These are phyloP conservation scores for Syzygium aqueum DNA, from an alignment of 345 rosid species.

Conservation along the genomic window DNA sequence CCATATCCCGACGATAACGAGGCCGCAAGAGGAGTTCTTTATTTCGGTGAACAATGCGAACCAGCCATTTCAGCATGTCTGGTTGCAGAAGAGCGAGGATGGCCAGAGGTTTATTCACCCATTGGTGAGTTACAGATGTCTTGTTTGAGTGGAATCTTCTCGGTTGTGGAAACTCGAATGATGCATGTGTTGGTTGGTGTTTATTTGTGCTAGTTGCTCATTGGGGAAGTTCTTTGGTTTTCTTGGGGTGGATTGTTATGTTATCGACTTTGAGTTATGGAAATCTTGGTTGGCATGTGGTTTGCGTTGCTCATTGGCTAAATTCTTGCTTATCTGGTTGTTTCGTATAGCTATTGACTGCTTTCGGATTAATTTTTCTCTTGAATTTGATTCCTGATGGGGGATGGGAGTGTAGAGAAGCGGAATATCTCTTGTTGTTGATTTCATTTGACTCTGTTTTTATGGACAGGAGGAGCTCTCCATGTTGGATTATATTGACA, in stretches of 20 bases:
- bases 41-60: constrained; percentile 61
- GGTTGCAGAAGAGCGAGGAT: constrained; percentile 73
- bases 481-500: constrained; percentile 67
- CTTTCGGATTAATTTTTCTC: neutral
- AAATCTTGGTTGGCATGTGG: neutral
- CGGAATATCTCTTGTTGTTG: neutral
- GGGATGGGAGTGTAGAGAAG: neutral
- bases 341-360: neutral
- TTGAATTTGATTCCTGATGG: neutral
- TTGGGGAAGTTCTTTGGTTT: neutral
- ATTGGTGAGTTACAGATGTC: neutral
- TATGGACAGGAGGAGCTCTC: constrained; percentile 54
- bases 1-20: constrained; percentile 57
- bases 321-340: neutral
- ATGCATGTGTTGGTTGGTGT: neutral
- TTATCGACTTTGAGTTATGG: neutral
- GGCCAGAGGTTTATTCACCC: constrained; percentile 43
- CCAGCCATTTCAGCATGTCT: constrained; percentile 68
- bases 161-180: neutral
- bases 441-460: neutral
- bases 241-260: neutral
- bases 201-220: neutral
- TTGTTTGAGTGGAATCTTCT: neutral
- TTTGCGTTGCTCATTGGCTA: neutral
- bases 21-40: constrained; percentile 66